phyloP scores from a whole-genome alignment of 108 stramenopile species.

The Nitzschia inconspicua region DNA sequence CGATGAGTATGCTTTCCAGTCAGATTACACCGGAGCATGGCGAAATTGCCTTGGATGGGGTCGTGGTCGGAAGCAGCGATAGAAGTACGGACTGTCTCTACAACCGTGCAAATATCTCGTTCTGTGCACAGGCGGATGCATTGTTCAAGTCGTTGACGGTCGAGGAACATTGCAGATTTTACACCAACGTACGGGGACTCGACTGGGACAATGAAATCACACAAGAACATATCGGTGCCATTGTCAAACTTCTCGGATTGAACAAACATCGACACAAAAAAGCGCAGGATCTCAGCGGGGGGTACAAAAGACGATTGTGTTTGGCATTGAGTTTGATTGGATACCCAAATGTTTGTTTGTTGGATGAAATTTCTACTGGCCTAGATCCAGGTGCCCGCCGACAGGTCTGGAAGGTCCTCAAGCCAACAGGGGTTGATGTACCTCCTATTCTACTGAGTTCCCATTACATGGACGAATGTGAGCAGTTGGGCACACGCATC shows the following conservation, averaged over 20 bases:
- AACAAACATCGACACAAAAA: constrained; percentile 22
- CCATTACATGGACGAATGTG: constrained; percentile 90
- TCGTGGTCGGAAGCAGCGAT: not conserved
- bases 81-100: constrained; percentile 10
- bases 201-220: constrained; percentile 24
- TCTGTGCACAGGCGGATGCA: constrained; percentile 64
- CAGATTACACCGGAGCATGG: constrained; percentile 33
- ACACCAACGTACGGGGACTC: constrained; percentile 40
- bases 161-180: constrained; percentile 56
- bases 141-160: constrained; percentile 55
- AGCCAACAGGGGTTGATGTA: constrained; percentile 40
- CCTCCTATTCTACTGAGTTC: constrained; percentile 69
- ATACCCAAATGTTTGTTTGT: constrained; percentile 61
- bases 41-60: constrained; percentile 23
- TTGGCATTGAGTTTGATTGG: constrained; percentile 82
- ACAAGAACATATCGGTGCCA: constrained; percentile 26
- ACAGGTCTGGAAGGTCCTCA: constrained; percentile 47
- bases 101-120: constrained; percentile 26
- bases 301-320: constrained; percentile 89
- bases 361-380: constrained; percentile 79
- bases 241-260: constrained; percentile 20
- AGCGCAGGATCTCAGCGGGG: constrained; percentile 71
- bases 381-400: constrained; percentile 59
- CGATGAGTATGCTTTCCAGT: constrained; percentile 30
- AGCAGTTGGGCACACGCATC: constrained; percentile 74